Evolutionary conservation across 768 basidiomycete genomes (phyloP), one percentile per base, ranked within the genome.

Genomic region (Amanita exitialis): DNA sequence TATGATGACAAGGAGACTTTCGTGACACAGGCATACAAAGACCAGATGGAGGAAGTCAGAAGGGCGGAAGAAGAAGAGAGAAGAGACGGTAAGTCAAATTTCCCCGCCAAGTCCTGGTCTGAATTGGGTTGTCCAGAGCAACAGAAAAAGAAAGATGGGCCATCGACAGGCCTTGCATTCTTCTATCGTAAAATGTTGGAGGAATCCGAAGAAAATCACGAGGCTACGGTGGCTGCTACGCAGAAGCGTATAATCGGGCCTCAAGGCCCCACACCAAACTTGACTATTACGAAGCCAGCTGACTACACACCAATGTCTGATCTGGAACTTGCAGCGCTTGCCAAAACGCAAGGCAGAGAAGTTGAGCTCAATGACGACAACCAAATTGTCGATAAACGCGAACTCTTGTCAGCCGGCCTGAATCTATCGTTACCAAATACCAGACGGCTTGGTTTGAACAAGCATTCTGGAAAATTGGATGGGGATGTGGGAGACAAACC

Each of bases 291-390:
- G 27, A 89, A 82, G 66, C 90, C 86, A 10, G 69, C 75, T 37
- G 74, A 87, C 54, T 71, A 82, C 58, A 67, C 71, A 0, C 75
- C 78, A 39, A 66, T 76, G 57, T 82, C 87, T 34, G 92, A 95
- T 65, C 59, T 78, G 25, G 84, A 90, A 59, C 74, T 90, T 23
- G 90, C 87, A 20, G 76, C 65, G 39, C 58, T 76, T 39, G 90
- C 91, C 13, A 72, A 74, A 57, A 78, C 75, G 52, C 75, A 86
- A 60, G 94, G 93, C 20, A 87, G 87, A 64, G 75, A 82, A 9
- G 83, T 99, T 30, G 95, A 97, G 65, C 70, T 97, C 30, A 98
- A 98, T 64, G 95, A 98, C 64, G 94, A 97, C 59, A 94, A 93
- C 59, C 90, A 94, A 63, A 93, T 98, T 42, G 86, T 99, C 44